Evolutionary conservation across 1,284 basidiomycete species (phyloP).

Genomic region (Exsudoporus floridanus): DNA sequence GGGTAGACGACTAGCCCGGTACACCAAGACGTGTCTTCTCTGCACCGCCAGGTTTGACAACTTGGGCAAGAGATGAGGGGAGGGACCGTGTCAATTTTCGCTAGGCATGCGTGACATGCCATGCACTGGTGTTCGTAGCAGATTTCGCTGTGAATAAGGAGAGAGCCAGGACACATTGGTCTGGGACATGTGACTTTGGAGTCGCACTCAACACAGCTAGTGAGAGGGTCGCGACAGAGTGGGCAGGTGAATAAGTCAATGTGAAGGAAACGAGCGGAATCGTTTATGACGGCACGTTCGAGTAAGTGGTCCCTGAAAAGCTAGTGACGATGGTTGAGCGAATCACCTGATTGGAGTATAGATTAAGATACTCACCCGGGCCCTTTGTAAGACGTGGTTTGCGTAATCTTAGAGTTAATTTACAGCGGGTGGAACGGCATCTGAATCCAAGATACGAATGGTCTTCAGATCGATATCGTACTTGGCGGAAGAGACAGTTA

Average conservation of each 20-base stretch:
- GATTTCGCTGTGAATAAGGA: not conserved
- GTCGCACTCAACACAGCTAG: constrained; percentile 19
- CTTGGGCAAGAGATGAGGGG: constrained; percentile 10
- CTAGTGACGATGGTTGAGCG: constrained; percentile 7
- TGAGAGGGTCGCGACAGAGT: constrained; percentile 5
- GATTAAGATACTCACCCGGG: constrained; percentile 1
- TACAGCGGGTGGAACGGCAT: not conserved
- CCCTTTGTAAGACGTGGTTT: constrained; percentile 4
- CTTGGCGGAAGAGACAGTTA: not conserved
- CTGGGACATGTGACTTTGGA: constrained; percentile 8
- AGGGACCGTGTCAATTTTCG: constrained; percentile 1
- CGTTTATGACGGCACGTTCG: not conserved
- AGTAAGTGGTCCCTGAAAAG: constrained; percentile 15
- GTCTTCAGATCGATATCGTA: constrained; percentile 18
- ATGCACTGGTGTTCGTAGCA: constrained; percentile 10
- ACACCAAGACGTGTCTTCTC: constrained; percentile 20
- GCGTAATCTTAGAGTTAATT: constrained; percentile 15
- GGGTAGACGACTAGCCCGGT: constrained; percentile 12
- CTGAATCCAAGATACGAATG: not conserved
- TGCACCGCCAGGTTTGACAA: constrained; percentile 16
- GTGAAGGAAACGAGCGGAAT: constrained; percentile 7
- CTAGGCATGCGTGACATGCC: constrained; percentile 15
- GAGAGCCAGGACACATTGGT: not conserved
- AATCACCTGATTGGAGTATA: not conserved
- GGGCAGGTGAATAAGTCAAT: constrained; percentile 26